phyloP scores from a whole-genome alignment of 257 asterid genomes.

The Nicotiana tabacum region DNA sequence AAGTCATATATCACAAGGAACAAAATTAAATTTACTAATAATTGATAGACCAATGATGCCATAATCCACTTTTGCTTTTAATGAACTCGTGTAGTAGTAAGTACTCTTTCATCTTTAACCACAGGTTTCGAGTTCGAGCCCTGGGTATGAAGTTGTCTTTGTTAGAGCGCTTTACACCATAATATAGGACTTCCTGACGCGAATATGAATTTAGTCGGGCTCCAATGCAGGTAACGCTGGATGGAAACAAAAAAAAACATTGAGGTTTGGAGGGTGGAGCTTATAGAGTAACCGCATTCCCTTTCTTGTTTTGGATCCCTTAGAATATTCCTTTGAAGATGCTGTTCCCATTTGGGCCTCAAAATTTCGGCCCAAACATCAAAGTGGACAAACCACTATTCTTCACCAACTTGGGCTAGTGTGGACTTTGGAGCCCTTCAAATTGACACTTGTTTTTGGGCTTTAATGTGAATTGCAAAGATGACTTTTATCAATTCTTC shows the following conservation, averaged over 20 bases:
- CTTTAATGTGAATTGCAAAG: neutral
- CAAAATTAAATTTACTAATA: no score
- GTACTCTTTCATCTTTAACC: no score
- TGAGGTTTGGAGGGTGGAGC: neutral
- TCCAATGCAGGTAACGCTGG: fast-evolving
- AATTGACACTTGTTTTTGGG: neutral
- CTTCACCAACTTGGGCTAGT: neutral
- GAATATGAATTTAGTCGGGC: no score
- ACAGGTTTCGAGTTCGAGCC: no score
- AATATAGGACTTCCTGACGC: fast-evolving
- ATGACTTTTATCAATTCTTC: neutral
- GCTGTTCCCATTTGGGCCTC: neutral
- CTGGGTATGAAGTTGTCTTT: no score
- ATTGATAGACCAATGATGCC: no score
- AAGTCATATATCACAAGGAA: no score
- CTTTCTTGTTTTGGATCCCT: neutral
- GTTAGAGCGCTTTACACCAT: no score
- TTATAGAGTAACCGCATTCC: neutral
- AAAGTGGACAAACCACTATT: neutral
- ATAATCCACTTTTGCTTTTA: no score
- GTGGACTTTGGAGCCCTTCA: neutral
- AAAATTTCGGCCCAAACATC: neutral
- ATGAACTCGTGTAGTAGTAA: no score
- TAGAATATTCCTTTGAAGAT: neutral
- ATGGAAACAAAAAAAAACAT: no score